Evolutionary conservation across 108 stramenopile genomes (phyloP).

Genomic region (Craspedostauros australis): DNA sequence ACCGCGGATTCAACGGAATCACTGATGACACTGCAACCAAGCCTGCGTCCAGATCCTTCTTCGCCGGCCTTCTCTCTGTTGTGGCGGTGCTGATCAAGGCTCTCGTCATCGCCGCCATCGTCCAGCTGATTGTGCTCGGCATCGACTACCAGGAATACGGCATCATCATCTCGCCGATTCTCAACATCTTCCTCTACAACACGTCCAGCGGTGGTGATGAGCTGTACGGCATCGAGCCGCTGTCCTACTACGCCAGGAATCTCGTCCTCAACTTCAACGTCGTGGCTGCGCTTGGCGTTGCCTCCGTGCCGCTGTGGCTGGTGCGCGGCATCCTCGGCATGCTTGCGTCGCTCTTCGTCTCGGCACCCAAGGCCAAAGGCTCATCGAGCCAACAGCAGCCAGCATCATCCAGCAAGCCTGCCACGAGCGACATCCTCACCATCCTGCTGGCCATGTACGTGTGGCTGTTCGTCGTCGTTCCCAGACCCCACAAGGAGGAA

Average conservation of each 20-base stretch:
- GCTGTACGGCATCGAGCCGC: constrained; percentile 94
- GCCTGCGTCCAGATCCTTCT: not conserved
- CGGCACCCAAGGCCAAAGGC: not conserved
- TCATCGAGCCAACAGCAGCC: not conserved
- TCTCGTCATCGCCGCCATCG: constrained; percentile 20
- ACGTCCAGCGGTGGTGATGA: constrained; percentile 83
- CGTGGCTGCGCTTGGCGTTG: constrained; percentile 45
- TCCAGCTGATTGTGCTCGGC: constrained; percentile 52
- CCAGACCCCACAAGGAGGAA: constrained; percentile 97
- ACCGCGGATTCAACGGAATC: constrained; percentile 7
- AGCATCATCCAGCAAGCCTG: not conserved
- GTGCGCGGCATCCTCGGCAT: constrained; percentile 4
- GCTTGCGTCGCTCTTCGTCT: constrained; percentile 18
- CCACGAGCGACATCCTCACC: too few species aligned
- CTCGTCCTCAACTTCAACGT: constrained; percentile 87
- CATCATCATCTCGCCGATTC: constrained; percentile 45
- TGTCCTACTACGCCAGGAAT: constrained; percentile 92
- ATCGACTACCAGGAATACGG: constrained; percentile 64
- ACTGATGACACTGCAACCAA: not conserved
- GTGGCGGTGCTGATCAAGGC: constrained; percentile 19
- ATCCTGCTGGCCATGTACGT: constrained; percentile 54
- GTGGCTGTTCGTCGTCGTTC: constrained; percentile 78
- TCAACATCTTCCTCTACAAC: constrained; percentile 81
- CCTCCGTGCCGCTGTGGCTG: constrained; percentile 11
- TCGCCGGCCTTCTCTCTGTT: not conserved